Conservation (phyloP, 768 basidiomycete genomes). For the Dendrothele bispora region DNA sequence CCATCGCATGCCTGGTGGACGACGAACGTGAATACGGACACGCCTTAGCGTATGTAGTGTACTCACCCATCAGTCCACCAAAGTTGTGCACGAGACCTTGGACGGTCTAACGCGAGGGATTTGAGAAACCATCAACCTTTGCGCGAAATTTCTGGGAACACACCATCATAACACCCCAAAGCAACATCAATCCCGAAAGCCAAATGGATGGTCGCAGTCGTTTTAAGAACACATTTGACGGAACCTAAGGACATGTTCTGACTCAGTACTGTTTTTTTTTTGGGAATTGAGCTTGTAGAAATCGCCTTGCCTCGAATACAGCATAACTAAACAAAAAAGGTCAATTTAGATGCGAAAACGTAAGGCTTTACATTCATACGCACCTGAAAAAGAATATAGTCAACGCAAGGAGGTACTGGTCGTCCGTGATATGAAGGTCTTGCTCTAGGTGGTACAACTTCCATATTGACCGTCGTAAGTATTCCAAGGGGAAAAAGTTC, state of each 20-base stretch:
- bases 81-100: conserved; percentile 73
- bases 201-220: conserved; percentile 75
- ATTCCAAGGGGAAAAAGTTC: no score
- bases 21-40: neutral
- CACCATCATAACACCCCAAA: conserved; percentile 80
- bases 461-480: no score
- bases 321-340: conserved; percentile 50
- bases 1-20: conserved; percentile 68
- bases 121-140: neutral
- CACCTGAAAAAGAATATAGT: conserved; percentile 59
- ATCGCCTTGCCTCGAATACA: conserved; percentile 56
- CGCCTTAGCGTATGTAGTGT: neutral
- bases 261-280: conserved; percentile 2
- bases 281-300: neutral
- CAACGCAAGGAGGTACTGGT: conserved; percentile 63
- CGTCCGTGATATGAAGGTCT: conserved; percentile 60
- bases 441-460: conserved; percentile 65
- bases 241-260: conserved; percentile 42
- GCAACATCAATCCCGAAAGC: conserved; percentile 71
- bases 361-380: neutral
- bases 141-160: neutral
- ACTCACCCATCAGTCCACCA: conserved; percentile 63
- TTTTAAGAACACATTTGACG: conserved; percentile 73
- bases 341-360: conserved; percentile 16
- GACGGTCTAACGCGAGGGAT: conserved; percentile 49